Percentiles rank a stretch among this genome's conserved stretches.
Evolutionary conservation across 2,329 filamentous ascomycete genomes (phyloP).

Genomic region (Dichotomopilus funicola): DNA sequence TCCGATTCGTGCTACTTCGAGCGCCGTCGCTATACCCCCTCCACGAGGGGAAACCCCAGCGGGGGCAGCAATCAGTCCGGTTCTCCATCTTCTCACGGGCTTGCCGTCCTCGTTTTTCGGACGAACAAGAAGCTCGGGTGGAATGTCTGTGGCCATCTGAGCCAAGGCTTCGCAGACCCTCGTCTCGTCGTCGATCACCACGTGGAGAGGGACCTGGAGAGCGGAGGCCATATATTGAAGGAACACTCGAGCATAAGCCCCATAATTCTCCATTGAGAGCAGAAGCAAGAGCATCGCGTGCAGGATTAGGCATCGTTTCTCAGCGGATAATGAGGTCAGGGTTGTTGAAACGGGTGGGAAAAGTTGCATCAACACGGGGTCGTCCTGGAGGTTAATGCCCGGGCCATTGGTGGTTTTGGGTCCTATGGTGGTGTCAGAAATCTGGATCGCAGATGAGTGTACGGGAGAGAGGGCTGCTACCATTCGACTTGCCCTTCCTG

Average conservation of each 20-base stretch:
- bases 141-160: conserved; percentile 61
- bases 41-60: conserved; percentile 68
- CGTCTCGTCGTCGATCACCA: conserved; percentile 65
- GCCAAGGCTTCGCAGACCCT: conserved; percentile 70
- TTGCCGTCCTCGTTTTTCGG: conserved; percentile 60
- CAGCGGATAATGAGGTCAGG: conserved; percentile 52
- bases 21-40: conserved; percentile 67
- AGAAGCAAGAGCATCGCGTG: conserved; percentile 67
- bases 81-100: conserved; percentile 63
- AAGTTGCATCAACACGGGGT: conserved; percentile 41
- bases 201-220: conserved; percentile 57
- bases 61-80: conserved; percentile 47
- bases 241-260: conserved; percentile 64
- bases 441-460: neutral
- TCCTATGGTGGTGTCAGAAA: conserved; percentile 23
- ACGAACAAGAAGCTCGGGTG: conserved; percentile 57
- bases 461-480: conserved; percentile 5
- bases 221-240: conserved; percentile 65
- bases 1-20: conserved; percentile 74
- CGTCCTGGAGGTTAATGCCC: conserved; percentile 38
- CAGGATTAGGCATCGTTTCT: conserved; percentile 61
- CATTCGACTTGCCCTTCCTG: conserved; percentile 19
- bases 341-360: conserved; percentile 56
- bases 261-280: conserved; percentile 72
- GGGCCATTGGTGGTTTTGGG: conserved; percentile 25